Conservation (phyloP, 495 filamentous ascomycete genomes). For the Aspergillus campestris region DNA sequence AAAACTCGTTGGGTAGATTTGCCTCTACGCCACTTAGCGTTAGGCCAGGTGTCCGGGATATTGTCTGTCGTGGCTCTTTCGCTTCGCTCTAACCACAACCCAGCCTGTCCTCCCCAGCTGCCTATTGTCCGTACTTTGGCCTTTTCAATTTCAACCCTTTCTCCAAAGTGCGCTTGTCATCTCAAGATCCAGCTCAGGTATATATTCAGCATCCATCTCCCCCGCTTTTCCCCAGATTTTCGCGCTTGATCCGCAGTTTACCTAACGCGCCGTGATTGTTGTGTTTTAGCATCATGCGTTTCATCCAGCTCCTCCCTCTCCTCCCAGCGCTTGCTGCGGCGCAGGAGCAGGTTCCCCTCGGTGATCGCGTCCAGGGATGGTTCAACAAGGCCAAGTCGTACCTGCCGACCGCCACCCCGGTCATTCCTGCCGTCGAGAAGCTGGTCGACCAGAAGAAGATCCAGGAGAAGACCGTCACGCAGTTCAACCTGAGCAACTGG, state of each 20-base stretch:
- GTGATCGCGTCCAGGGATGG: conserved; percentile 58
- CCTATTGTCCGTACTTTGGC: conserved; percentile 22
- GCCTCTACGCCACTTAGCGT: conserved; percentile 10
- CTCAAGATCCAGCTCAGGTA: conserved; percentile 13
- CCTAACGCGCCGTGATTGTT: conserved; percentile 5
- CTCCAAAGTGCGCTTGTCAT: conserved; percentile 14
- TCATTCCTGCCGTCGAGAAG: conserved; percentile 40
- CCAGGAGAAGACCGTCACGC: conserved; percentile 45
- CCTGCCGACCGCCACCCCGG: conserved; percentile 47
- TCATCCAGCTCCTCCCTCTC: conserved; percentile 53
- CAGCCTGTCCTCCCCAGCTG: conserved; percentile 15
- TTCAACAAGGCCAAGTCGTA: conserved; percentile 53
- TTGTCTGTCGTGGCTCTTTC: conserved; percentile 18
- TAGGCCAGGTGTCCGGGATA: conserved; percentile 15
- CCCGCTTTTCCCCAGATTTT: neutral
- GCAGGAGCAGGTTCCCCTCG: conserved; percentile 65
- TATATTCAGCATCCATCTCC: neutral
- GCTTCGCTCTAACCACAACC: conserved; percentile 10
- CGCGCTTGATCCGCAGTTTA: conserved; percentile 1
- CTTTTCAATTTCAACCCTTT: conserved; percentile 5
- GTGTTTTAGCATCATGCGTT: conserved; percentile 51
- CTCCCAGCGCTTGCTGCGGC: conserved; percentile 63
- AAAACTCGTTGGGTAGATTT: neutral
- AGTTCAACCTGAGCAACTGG: conserved; percentile 68
- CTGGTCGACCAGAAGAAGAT: conserved; percentile 44